Conservation (phyloP, 352 stramenopile species). For the Phytophthora multivora region DNA sequence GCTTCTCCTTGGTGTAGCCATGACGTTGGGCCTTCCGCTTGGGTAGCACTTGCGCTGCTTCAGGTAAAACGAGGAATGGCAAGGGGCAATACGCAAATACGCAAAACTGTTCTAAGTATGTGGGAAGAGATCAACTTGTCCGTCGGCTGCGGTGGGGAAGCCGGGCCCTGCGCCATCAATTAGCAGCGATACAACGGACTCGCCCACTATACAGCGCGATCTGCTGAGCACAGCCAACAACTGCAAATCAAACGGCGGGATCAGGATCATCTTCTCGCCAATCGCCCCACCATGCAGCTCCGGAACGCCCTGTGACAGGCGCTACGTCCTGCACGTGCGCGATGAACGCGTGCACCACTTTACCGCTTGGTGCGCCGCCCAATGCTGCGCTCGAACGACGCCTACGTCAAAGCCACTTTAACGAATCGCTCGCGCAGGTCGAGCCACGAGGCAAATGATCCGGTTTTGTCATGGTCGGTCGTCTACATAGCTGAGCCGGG, state of each 20-base stretch:
- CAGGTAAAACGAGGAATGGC: slow-evolving; percentile 21
- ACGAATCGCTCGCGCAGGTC: slow-evolving; percentile 15
- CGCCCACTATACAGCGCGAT: slow-evolving; percentile 3
- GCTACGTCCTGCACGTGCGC: background rate
- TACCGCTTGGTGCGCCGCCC: background rate
- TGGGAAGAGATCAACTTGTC: slow-evolving; percentile 1
- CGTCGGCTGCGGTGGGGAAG: background rate
- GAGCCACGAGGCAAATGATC: slow-evolving; percentile 7
- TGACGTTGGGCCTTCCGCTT: slow-evolving; percentile 5
- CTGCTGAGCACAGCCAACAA: slow-evolving; percentile 29
- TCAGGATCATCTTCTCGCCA: slow-evolving; percentile 10
- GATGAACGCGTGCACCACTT: slow-evolving; percentile 6
- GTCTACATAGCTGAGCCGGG: slow-evolving; percentile 10
- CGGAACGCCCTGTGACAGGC: slow-evolving; percentile 22
- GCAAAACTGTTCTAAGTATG: too few relatives aligned
- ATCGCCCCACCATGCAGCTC: slow-evolving; percentile 13
- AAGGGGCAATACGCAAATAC: background rate
- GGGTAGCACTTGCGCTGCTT: slow-evolving; percentile 1
- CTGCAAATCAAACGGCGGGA: slow-evolving; percentile 8
- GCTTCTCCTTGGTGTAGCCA: slow-evolving; percentile 14
- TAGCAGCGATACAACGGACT: background rate
- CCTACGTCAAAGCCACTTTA: slow-evolving; percentile 4
- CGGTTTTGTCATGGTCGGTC: slow-evolving; percentile 10
- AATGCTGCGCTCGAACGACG: slow-evolving; percentile 8
- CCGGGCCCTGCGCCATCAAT: background rate